Conservation (phyloP, 2,329 filamentous ascomycete genomes). For the Teratosphaeria gauchensis region DNA sequence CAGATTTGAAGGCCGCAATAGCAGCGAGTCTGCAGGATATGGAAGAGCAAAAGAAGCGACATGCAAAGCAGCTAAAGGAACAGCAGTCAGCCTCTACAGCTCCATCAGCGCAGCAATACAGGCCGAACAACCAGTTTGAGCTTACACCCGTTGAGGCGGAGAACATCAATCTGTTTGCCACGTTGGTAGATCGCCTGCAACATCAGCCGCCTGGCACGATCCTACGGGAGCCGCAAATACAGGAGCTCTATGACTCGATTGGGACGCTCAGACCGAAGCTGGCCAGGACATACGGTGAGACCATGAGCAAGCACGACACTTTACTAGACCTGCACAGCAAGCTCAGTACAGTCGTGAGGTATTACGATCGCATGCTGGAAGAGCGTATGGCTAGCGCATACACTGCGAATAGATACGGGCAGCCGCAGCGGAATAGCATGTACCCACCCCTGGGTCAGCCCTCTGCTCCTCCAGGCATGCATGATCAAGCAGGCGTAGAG, state of each 20-base stretch:
- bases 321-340: conserved; percentile 91
- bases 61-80: conserved; percentile 73
- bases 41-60: conserved; percentile 93
- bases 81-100: conserved; percentile 43
- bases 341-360: conserved; percentile 87
- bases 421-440: conserved; percentile 40
- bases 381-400: conserved; percentile 90
- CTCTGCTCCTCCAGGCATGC: conserved; percentile 37
- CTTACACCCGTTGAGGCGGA: conserved; percentile 88
- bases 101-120: conserved; percentile 40
- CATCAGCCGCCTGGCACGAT: conserved; percentile 94
- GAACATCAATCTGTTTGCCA: conserved; percentile 93
- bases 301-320: conserved; percentile 99
- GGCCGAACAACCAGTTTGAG: conserved; percentile 86
- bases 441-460: conserved; percentile 58
- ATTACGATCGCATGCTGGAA: conserved; percentile 97
- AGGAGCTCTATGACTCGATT: conserved; percentile 96
- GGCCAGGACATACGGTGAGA: conserved; percentile 91
- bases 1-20: conserved; percentile 88
- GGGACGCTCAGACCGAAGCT: conserved; percentile 87
- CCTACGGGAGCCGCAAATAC: conserved; percentile 91
- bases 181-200: conserved; percentile 85
- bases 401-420: conserved; percentile 54
- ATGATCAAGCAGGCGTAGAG: conserved; percentile 50
- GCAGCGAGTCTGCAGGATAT: conserved; percentile 91